phyloP scores from a whole-genome alignment of 1,139 yeast species.

The Pneumocystis sp. region DNA sequence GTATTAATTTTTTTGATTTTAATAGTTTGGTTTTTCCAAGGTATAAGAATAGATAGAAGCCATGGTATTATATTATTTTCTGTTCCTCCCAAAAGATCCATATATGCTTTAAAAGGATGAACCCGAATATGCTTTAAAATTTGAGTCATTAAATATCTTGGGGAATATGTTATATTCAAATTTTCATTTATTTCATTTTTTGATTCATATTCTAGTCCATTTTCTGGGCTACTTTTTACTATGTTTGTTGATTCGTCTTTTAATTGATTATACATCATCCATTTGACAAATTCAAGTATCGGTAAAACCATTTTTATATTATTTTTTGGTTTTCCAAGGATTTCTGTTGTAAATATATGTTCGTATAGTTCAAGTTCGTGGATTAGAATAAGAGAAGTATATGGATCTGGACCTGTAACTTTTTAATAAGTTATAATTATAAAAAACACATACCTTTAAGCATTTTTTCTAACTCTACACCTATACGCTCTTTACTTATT shows the following conservation, averaged over 20 bases:
- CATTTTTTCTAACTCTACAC: slow-evolving; percentile 68
- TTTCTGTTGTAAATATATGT: slow-evolving; percentile 9
- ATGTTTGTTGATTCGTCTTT: slow-evolving; percentile 20
- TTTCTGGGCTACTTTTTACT: not conserved
- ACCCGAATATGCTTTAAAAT: not conserved
- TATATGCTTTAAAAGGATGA: not conserved
- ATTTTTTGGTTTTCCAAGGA: not conserved
- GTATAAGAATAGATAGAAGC: slow-evolving; percentile 1
- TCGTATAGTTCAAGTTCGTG: slow-evolving; percentile 19
- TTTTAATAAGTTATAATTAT: slow-evolving; percentile 17
- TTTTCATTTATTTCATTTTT: slow-evolving; percentile 28
- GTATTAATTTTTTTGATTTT: not conserved
- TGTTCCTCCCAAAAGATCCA: slow-evolving; percentile 6
- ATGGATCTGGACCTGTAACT: slow-evolving; percentile 14
- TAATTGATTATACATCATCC: not conserved
- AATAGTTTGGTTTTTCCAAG: slow-evolving; percentile 1
- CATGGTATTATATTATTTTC: slow-evolving; percentile 6
- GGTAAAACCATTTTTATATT: not conserved
- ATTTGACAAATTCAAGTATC: not conserved
- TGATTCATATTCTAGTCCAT: not conserved
- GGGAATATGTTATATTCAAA: slow-evolving; percentile 20
- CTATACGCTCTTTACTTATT: slow-evolving; percentile 82
- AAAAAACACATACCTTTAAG: slow-evolving; percentile 45
- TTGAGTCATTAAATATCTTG: too few species aligned
- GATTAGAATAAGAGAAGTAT: slow-evolving; percentile 11